phyloP scores from a whole-genome alignment of 1,139 yeast species.

The Candida sp. region DNA sequence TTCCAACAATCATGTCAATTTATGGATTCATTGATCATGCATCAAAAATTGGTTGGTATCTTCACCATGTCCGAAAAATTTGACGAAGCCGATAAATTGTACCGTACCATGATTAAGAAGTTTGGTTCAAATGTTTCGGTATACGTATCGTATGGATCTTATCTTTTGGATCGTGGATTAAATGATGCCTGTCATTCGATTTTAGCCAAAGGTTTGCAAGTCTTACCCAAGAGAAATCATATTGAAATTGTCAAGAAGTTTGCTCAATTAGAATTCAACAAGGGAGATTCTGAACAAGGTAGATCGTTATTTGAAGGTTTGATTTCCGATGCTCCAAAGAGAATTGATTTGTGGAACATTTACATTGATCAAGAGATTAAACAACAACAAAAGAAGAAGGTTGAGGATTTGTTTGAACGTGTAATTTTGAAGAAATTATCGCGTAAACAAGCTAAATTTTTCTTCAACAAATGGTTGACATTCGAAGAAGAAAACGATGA shows the following conservation, averaged over 20 bases:
- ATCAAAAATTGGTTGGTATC: slow-evolving; percentile 74
- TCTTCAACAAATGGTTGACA: slow-evolving; percentile 88
- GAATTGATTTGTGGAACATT: slow-evolving; percentile 93
- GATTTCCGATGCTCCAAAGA: slow-evolving; percentile 84
- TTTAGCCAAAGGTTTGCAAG: slow-evolving; percentile 68
- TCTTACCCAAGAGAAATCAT: slow-evolving; percentile 73
- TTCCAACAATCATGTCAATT: slow-evolving; percentile 85
- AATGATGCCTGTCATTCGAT: slow-evolving; percentile 64
- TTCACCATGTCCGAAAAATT: slow-evolving; percentile 70
- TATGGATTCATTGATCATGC: slow-evolving; percentile 84
- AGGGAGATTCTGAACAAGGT: slow-evolving; percentile 93
- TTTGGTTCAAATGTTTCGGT: slow-evolving; percentile 69
- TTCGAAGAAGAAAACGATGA: slow-evolving; percentile 73
- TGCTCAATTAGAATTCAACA: slow-evolving; percentile 81
- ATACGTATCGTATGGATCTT: slow-evolving; percentile 81
- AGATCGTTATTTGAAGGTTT: slow-evolving; percentile 93
- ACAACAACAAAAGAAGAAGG: slow-evolving; percentile 58
- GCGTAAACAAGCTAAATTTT: slow-evolving; percentile 92
- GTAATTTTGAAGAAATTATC: slow-evolving; percentile 64
- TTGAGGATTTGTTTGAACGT: slow-evolving; percentile 81
- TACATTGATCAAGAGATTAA: slow-evolving; percentile 92
- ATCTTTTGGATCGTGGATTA: slow-evolving; percentile 58
- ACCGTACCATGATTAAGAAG: slow-evolving; percentile 69
- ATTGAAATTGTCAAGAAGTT: slow-evolving; percentile 81
- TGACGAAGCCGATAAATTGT: slow-evolving; percentile 67